These are phyloP conservation scores for Penicillium sp. DNA, from an alignment of 2,329 filamentous ascomycete genomes.

Conservation along the genomic window DNA sequence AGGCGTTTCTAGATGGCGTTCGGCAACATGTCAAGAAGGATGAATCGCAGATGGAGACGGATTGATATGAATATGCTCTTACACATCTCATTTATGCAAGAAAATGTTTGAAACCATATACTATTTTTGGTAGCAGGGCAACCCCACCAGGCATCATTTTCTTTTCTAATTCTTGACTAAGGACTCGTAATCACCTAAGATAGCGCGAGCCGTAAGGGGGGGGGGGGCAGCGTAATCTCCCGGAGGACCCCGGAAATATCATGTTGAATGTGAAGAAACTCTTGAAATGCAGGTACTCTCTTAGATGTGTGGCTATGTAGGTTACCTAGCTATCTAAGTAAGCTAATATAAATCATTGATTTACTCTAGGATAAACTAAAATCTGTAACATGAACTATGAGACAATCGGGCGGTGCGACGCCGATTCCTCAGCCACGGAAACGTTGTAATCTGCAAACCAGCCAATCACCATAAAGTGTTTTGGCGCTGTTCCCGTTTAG, in stretches of 20 bases:
- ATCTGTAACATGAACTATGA: neutral
- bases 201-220: neutral
- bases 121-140: constrained; percentile 21
- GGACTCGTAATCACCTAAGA: constrained; percentile 15
- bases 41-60: constrained; percentile 45
- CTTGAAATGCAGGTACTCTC: no score
- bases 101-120: neutral
- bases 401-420: neutral
- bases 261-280: neutral
- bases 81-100: neutral
- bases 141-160: constrained; percentile 22
- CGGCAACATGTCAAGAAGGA: constrained; percentile 70
- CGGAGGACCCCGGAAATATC: neutral
- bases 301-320: no score
- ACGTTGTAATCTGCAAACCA: neutral
- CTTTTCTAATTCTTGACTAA: neutral
- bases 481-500: constrained; percentile 5
- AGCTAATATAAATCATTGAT: neutral
- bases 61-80: constrained; percentile 25
- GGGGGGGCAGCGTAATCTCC: constrained; percentile 3
- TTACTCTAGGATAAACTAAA: neutral
- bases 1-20: constrained; percentile 87
- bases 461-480: constrained; percentile 13
- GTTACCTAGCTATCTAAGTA: no score
- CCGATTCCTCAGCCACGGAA: constrained; percentile 1